A percentile compares a stretch with the other conserved stretches of the same genome.
Evolutionary conservation across 495 filamentous ascomycete species (phyloP).

Genomic region (Clavariopsis aquatica): DNA sequence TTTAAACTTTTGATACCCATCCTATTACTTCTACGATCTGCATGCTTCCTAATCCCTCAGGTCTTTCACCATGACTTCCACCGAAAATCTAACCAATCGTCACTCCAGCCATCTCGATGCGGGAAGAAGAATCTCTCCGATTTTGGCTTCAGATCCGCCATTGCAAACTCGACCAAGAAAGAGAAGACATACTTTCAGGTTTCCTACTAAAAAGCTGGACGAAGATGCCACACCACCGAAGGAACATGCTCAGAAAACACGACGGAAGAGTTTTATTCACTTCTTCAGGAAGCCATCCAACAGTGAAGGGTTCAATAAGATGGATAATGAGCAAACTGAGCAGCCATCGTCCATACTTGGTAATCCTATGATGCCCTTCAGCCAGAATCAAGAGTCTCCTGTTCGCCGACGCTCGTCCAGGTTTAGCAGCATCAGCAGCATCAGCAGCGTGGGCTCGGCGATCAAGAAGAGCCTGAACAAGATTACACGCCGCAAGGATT

Average conservation of each 20-base stretch:
- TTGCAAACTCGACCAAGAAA: neutral
- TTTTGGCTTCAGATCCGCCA: neutral
- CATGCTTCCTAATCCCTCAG: neutral
- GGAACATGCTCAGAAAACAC: neutral
- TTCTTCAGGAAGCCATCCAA: neutral
- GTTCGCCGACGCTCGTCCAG: neutral
- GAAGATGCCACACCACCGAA: neutral
- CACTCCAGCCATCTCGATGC: neutral
- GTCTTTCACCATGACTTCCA: neutral
- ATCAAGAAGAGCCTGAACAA: neutral
- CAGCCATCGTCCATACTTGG: too few species aligned
- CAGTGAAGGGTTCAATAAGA: neutral
- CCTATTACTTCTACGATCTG: too few species aligned
- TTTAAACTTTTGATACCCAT: too few species aligned
- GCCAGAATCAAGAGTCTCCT: constrained; percentile 1
- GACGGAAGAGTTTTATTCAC: neutral
- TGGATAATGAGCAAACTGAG: neutral
- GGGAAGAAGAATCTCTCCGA: neutral
- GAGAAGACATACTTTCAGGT: neutral
- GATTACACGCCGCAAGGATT: constrained; percentile 10
- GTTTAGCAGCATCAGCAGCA: neutral
- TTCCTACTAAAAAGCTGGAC: neutral
- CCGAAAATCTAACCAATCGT: neutral
- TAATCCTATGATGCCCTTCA: too few species aligned
- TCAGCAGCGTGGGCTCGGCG: neutral